Evolutionary conservation across 257 asterid species (phyloP).

Genomic region (Nicotiana benthamiana): DNA sequence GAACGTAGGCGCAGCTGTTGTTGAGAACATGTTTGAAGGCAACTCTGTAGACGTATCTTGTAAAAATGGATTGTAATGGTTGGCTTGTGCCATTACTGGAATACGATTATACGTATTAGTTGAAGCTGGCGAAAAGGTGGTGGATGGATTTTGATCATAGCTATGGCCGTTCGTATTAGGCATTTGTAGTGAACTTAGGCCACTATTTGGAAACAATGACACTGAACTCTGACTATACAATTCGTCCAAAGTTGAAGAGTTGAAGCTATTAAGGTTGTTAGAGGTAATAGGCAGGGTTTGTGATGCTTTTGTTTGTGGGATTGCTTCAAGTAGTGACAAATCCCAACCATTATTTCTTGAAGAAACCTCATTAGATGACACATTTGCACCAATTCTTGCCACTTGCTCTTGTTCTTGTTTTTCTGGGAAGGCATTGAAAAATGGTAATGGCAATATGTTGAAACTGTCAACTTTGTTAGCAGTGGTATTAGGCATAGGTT

Average conservation of each 20-base stretch:
- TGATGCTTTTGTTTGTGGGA: neutral
- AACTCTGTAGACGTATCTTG: conserved; percentile 21
- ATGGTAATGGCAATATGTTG: neutral
- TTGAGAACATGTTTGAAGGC: neutral
- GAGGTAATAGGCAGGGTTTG: neutral
- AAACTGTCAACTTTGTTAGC: neutral
- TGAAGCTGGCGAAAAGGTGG: neutral
- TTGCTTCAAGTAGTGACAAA: conserved; percentile 23
- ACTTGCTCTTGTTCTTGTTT: conserved; percentile 3
- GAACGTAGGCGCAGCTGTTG: conserved; percentile 25
- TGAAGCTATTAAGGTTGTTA: neutral
- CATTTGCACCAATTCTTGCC: neutral
- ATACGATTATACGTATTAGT: neutral
- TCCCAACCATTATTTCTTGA: conserved; percentile 25
- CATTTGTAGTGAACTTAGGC: neutral
- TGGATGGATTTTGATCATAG: neutral
- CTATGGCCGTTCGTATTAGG: neutral
- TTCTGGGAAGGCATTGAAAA: conserved; percentile 8
- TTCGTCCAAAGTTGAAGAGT: neutral
- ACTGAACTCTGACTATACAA: conserved; percentile 8
- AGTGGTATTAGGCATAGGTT: neutral
- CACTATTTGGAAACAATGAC: neutral
- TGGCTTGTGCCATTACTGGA: conserved; percentile 2
- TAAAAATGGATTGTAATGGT: conserved; percentile 60
- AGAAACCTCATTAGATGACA: neutral